Percentiles rank a stretch among this genome's conserved stretches.
These are phyloP conservation scores for Adansonia gregorii DNA, from an alignment of 441 rosid genomes.

Conservation along the genomic window DNA sequence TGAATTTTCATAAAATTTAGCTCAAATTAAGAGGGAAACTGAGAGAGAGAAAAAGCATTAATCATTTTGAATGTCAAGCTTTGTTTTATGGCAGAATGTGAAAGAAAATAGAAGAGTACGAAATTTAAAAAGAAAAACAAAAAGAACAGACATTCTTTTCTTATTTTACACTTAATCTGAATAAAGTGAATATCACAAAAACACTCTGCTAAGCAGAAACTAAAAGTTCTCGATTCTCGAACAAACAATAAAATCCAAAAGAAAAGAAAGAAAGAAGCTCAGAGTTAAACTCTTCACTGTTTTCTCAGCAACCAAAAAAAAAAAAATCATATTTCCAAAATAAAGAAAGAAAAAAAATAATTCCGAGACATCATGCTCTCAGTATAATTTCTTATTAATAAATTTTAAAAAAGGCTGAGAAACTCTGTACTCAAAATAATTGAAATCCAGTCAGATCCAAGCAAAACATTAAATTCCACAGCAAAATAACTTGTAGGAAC, in stretches of 20 bases:
- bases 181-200: background rate
- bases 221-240: background rate
- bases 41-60: background rate
- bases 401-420: background rate
- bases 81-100: background rate
- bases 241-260: slow-evolving; percentile 6
- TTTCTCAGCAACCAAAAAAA: slow-evolving; percentile 28
- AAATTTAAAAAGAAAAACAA: background rate
- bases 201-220: background rate
- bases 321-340: background rate
- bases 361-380: slow-evolving; percentile 17
- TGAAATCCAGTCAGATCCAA: slow-evolving; percentile 32
- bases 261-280: background rate
- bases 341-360: background rate
- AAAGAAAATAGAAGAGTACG: background rate
- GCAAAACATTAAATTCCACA: slow-evolving; percentile 24
- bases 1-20: background rate
- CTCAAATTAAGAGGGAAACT: background rate
- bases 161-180: slow-evolving; percentile 24
- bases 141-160: slow-evolving; percentile 26
- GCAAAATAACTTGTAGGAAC: slow-evolving; percentile 27
- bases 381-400: background rate
- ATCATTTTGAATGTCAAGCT: background rate
- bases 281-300: slow-evolving; percentile 10
- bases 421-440: background rate